Percentiles rank a stretch among this genome's conserved stretches.
These are phyloP conservation scores for Botrytis hyacinthi DNA, from an alignment of 2,329 filamentous ascomycete genomes.

Conservation along the genomic window DNA sequence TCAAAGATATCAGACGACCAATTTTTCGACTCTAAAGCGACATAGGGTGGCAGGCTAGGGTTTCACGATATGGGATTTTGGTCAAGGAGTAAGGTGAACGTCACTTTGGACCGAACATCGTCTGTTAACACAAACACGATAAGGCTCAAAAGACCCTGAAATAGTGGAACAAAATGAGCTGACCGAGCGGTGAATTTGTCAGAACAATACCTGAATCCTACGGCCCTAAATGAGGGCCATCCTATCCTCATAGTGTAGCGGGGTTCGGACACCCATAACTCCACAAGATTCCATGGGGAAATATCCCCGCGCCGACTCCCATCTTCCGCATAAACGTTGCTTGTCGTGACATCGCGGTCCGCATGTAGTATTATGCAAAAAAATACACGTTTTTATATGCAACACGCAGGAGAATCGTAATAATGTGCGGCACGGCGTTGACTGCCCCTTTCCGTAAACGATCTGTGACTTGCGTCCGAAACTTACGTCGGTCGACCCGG, in stretches of 20 bases:
- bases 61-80: not conserved
- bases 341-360: not conserved
- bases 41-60: not conserved
- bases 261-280: not conserved
- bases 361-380: not conserved
- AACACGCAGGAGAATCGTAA: not conserved
- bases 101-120: not conserved
- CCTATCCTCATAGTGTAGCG: not conserved
- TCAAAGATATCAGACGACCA: not conserved
- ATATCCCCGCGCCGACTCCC: conserved; percentile 10
- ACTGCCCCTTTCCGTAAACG: conserved; percentile 17
- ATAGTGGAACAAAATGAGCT: not conserved
- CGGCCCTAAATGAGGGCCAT: conserved; percentile 18
- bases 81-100: not conserved
- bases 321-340: not conserved
- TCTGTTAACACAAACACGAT: not conserved
- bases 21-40: not conserved
- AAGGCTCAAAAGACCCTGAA: conserved; percentile 1
- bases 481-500: not conserved
- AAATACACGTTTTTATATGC: not conserved
- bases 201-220: not conserved
- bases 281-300: conserved; percentile 13
- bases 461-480: conserved; percentile 11
- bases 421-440: not conserved
- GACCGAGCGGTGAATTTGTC: not conserved